Base-by-base conservation (phyloP, 331 rosid genomes). In the Acacia pycnantha region DNA sequence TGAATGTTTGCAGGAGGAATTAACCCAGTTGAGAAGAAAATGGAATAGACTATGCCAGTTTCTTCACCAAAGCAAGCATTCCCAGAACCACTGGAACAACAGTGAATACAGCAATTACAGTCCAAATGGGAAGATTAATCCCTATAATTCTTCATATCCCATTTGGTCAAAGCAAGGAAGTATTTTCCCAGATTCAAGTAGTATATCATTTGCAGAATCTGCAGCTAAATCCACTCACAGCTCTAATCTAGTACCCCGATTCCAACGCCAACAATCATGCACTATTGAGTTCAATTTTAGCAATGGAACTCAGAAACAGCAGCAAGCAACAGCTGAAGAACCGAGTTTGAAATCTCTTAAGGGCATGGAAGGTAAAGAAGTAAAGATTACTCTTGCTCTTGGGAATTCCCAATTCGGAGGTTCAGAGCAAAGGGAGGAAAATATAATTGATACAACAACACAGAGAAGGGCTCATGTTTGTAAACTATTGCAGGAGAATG, bases 271-370 rank as follows among this genome's bases (percentile, higher is more conserved):
- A 29, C 91, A 92, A 74, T 90, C 99, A 13, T 89, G 91, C 89
- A 91, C 92, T 65, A 93, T 93, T 31, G 98, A 96, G 86, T 96
- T 96, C 90, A 89, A 90, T 61, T 92, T 92, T 80, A 86, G 82
- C 27, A 84, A 84, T 73, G 94, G 79, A 56, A 53, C 54, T 44
- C 86, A 81, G 69, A 84, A 82, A 81, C 86, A 80, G 47, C 85
- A 86, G 37, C 76, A 70, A 70, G 58, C 76, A 44, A 24, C 58
- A 76, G 44, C 40, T 31, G n/a, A 78, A 77, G 92, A 85, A 53
- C 82, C 90, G 58, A 82, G 85, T 58, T 86, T 91, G 91, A 85
- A 90, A 81, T 89, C 88, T 70, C 88, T 89, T 48, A 87, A 87
- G 82, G 68, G 84, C 56, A 88, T 65, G 79, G 94, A 89, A 80